A percentile compares a stretch with the other conserved stretches of the same genome.
Evolutionary conservation across 495 filamentous ascomycete species (phyloP).

Genomic region (Penicillium argentinense): DNA sequence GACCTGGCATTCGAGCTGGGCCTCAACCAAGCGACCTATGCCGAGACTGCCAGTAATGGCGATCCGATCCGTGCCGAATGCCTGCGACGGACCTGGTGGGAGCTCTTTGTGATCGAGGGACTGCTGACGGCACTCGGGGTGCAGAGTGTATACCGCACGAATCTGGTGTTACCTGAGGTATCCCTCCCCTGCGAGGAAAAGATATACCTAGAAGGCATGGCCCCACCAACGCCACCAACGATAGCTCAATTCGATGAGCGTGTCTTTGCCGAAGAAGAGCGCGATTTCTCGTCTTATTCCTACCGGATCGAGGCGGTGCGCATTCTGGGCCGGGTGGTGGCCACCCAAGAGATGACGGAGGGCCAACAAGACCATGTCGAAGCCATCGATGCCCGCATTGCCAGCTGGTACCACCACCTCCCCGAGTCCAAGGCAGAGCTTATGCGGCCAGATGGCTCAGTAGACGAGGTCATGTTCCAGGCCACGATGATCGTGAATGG

Average conservation of each 20-base stretch:
- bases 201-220: slow-evolving; percentile 44
- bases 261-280: slow-evolving; percentile 46
- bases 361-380: slow-evolving; percentile 47
- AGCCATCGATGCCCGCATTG: slow-evolving; percentile 71
- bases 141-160: slow-evolving; percentile 35
- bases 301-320: slow-evolving; percentile 63
- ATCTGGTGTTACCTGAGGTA: slow-evolving; percentile 37
- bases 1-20: slow-evolving; percentile 72
- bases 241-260: slow-evolving; percentile 47
- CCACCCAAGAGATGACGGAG: slow-evolving; percentile 35
- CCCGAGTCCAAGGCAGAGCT: slow-evolving; percentile 73
- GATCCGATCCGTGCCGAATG: slow-evolving; percentile 68
- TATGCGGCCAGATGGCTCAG: slow-evolving; percentile 59
- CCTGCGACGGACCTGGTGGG: slow-evolving; percentile 89
- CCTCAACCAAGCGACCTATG: slow-evolving; percentile 62
- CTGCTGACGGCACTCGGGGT: slow-evolving; percentile 51
- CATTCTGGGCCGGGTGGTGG: slow-evolving; percentile 73
- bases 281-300: slow-evolving; percentile 46
- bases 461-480: slow-evolving; percentile 92
- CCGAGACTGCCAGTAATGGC: slow-evolving; percentile 40
- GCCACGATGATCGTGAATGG: slow-evolving; percentile 79
- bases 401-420: slow-evolving; percentile 80
- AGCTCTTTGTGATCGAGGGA: slow-evolving; percentile 75
- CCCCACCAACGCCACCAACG: slow-evolving; percentile 37
- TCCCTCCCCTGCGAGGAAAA: slow-evolving; percentile 47